Base-by-base conservation (phyloP, 257 asterid genomes). In the Parsonsia alboflavescens region DNA sequence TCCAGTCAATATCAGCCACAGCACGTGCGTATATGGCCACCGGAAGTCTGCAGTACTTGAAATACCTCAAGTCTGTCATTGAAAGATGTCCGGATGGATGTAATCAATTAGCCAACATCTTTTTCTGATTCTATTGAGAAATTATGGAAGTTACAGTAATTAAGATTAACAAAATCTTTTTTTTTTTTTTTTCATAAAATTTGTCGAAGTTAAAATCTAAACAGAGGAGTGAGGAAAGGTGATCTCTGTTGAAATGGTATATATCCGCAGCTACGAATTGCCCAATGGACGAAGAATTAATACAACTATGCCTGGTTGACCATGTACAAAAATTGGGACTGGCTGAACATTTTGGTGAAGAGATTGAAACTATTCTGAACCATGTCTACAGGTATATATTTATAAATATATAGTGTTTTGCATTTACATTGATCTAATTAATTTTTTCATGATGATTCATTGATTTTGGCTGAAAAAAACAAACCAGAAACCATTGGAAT, bases 281-380 rank as follows among this genome's bases (percentile, higher is more conserved):
- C 76, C 85, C 91, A 0, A 11, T 78, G 72, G 91, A 90, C 57
- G 86, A 82, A 70, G 89, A 86, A 59, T 75, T 85, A 12, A 68
- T 80, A 69, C 77, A 81, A 61, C 79, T 88, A 49, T 78, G 82
- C 80, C 21, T 82, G 73, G 85, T 86, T 76, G 91, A 90, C 72
- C 91, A 85, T 4, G 44, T 88, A 4, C 91, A 88, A 70, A 81
- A 85, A 26, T 71, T 90, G 65, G 96, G 96, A n/a, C 19, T 90
- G 44, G 81, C 86, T 7, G 70, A 82, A 58, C 71, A 76, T 76
- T 90, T 90, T 69, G 61, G 44, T 8, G 50, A 79, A 61, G 90
- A 90, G 61, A 85, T 88, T 73, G 75, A 78, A 8, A 63, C 65
- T 13, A 70, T 81, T 33, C 83, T 90, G 66, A 74, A 82, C 2